A percentile compares a stretch with the other conserved stretches of the same genome.
These are phyloP conservation scores for Zostera marina DNA, from an alignment of 116 monocot genomes.

Conservation along the genomic window DNA sequence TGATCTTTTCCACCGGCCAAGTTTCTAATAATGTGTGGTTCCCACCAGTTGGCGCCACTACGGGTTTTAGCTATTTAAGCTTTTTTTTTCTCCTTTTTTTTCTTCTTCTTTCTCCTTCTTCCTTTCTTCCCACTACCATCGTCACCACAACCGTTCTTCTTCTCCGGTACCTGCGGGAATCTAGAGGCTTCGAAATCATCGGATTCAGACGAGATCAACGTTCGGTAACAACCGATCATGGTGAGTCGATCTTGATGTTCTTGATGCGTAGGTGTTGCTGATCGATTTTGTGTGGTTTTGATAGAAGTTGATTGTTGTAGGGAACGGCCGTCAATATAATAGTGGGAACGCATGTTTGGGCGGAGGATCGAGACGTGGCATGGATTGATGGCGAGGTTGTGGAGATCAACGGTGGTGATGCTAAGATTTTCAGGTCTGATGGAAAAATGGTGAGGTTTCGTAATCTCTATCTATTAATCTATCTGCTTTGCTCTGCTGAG, in stretches of 20 bases:
- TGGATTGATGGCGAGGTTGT: constrained; percentile 91
- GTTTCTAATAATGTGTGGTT: neutral
- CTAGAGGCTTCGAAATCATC: constrained; percentile 1
- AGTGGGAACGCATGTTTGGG: constrained; percentile 84
- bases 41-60: constrained; percentile 5
- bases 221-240: constrained; percentile 1
- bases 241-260: neutral
- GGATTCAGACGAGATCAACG: neutral
- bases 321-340: constrained; percentile 55
- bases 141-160: neutral
- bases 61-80: neutral
- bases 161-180: neutral
- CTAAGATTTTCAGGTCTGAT: constrained; percentile 34
- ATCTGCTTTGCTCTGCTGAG: too few species aligned
- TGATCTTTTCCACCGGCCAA: neutral
- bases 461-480: too few species aligned
- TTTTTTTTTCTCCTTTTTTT: constrained; percentile 1
- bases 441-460: constrained; percentile 47
- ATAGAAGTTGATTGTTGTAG: constrained; percentile 28
- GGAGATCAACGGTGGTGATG: constrained; percentile 45
- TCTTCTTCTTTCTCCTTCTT: neutral
- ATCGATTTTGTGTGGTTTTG: too few species aligned
- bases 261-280: neutral
- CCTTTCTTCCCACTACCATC: neutral
- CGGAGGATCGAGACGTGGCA: constrained; percentile 62